phyloP scores from a whole-genome alignment of 371 early-diverging fungal species.

The Saksenaea oblongispora region DNA sequence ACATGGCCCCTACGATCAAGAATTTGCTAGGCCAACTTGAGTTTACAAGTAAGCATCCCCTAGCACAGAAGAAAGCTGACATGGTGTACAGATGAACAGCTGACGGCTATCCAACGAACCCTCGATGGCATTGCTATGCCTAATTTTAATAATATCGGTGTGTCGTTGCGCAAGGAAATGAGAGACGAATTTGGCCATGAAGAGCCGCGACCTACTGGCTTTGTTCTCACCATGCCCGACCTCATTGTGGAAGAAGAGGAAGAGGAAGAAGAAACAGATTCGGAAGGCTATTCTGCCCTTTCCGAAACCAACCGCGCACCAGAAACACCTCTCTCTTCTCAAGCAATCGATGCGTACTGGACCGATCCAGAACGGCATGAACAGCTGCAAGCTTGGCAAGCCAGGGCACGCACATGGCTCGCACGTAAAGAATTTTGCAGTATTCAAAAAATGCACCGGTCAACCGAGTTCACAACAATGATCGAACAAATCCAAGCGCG shows the following conservation, averaged over 20 bases:
- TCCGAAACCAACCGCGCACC: neutral
- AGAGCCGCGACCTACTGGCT: neutral
- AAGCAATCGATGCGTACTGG: conserved; percentile 34
- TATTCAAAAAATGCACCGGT: conserved; percentile 12
- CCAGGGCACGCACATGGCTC: conserved; percentile 57
- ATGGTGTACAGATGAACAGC: conserved; percentile 67
- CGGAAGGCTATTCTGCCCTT: neutral
- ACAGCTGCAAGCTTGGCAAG: conserved; percentile 56
- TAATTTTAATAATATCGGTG: conserved; percentile 76
- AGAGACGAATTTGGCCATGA: conserved; percentile 19
- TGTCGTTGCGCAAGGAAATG: conserved; percentile 71
- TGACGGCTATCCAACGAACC: conserved; percentile 81
- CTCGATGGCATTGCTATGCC: conserved; percentile 87
- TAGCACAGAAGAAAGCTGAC: neutral
- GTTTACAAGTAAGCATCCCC: conserved; percentile 74
- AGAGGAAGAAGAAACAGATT: conserved; percentile 15
- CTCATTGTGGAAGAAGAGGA: conserved; percentile 46
- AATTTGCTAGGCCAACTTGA: conserved; percentile 90
- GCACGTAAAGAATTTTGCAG: conserved; percentile 45
- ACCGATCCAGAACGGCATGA: conserved; percentile 24
- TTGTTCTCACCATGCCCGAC: conserved; percentile 34
- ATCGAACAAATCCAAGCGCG: conserved; percentile 53
- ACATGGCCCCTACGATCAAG: conserved; percentile 88
- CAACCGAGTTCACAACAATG: neutral
- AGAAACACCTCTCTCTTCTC: no score